Base-by-base conservation (phyloP, 2,329 filamentous ascomycete genomes). In the Acrocalymma vagum region DNA sequence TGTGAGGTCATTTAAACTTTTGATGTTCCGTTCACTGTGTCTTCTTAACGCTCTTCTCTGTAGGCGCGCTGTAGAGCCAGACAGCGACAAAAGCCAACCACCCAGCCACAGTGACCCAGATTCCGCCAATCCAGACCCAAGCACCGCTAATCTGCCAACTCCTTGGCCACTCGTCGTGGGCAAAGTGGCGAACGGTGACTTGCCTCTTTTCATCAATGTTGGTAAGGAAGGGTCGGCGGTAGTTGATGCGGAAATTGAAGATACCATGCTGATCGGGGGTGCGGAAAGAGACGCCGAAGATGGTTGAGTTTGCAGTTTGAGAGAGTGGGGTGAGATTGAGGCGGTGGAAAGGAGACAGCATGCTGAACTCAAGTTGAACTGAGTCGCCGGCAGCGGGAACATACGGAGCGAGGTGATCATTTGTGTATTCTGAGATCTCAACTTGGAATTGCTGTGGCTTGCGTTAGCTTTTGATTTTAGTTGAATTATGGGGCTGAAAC, bases 241-340 rank as follows among this genome's bases (percentile, higher is more conserved):
- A 96, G 80, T 96, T 95, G 72, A 97, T 81, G 67, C 86, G 84
- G 81, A 99, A 97, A 76, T 95, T 95, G 81, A 97, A 99, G 74
- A 99, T 96, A 67, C 94, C 94, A 76, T 99, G 94, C 74, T 99
- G 94, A 70, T 99, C 94, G 4, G 94, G 94, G 4, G 93, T 81
- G 51, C 80, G 87, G 74, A 99, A 96, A 16, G 82, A 80, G 29
- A 82, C 80, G 50, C 81, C 80, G 77, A 86, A 99, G 48, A 88
- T 80, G 33, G 88, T 86, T 51, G 85, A 84, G 59, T 89, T 85
- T 38, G 78, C 71, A 2, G 84, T 86, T 17, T 77, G 78, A 21
- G 73, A 71, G 30, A 74, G 58, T 0, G 83, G 81, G 7, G 75
- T 60, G 21, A 99, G 84, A 45, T 84, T 78, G 22, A 97, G 80